A percentile compares a stretch with the other conserved stretches of the same genome.
Evolutionary conservation across 192 early-diverging fungal species (phyloP).

Genomic region (Cladochytrium replicatum): DNA sequence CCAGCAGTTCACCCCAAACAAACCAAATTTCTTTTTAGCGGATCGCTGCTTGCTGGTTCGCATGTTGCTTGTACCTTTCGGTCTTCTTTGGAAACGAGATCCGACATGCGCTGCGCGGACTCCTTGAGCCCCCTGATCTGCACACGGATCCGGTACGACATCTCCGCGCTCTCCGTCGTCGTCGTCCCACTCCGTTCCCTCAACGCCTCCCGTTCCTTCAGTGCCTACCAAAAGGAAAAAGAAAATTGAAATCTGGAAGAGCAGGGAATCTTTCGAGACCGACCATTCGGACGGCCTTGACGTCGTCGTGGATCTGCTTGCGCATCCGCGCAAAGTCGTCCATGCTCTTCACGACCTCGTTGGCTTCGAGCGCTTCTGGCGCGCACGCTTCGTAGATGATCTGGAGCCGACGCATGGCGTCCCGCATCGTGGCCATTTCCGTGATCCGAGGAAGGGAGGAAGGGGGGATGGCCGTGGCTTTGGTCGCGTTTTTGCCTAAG

Average conservation of each 20-base stretch:
- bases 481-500: no score
- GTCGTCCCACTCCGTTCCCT: slow-evolving; percentile 29
- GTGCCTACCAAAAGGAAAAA: slow-evolving; percentile 10
- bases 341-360: slow-evolving; percentile 23
- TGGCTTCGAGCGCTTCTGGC: slow-evolving; percentile 34
- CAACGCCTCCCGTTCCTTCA: slow-evolving; percentile 43
- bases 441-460: no score
- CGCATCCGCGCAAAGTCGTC: slow-evolving; percentile 47
- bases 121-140: slow-evolving; percentile 41
- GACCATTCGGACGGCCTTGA: slow-evolving; percentile 35
- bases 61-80: slow-evolving; percentile 34
- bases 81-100: slow-evolving; percentile 41
- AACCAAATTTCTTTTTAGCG: neutral
- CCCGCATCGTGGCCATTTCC: slow-evolving; percentile 40
- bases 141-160: slow-evolving; percentile 46
- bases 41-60: neutral
- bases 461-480: no score
- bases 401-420: slow-evolving; percentile 47
- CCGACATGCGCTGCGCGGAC: slow-evolving; percentile 20
- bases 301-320: slow-evolving; percentile 42
- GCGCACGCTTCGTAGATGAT: slow-evolving; percentile 47
- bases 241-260: no score
- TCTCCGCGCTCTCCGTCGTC: slow-evolving; percentile 48
- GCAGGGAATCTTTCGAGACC: neutral
- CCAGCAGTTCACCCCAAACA: neutral